Percentiles rank a stretch among this genome's conserved stretches.
These are phyloP conservation scores for Saturnispora saitoi DNA, from an alignment of 805 yeast genomes.

Conservation along the genomic window DNA sequence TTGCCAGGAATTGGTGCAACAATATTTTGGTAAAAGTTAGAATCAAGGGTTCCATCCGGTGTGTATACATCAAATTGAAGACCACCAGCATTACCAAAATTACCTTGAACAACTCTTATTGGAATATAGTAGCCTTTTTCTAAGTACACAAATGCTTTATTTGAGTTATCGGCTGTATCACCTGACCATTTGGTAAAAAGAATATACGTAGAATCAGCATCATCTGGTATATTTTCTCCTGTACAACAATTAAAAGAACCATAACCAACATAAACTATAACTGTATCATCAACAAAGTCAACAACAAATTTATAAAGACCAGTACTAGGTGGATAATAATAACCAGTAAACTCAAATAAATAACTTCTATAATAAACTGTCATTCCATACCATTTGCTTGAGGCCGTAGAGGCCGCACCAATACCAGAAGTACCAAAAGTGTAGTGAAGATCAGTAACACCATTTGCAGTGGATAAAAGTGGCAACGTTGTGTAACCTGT, in stretches of 20 bases:
- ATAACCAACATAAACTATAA: conserved; percentile 26
- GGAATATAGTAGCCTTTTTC: conserved; percentile 14
- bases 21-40: background rate
- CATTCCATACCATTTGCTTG: conserved; percentile 1
- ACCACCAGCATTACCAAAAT: background rate
- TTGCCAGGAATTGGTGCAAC: background rate
- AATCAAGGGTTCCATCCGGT: background rate
- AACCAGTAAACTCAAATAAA: conserved; percentile 9
- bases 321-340: conserved; percentile 17
- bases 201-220: conserved; percentile 1
- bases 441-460: conserved; percentile 1
- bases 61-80: background rate
- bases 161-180: background rate
- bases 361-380: background rate
- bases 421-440: background rate
- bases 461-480: background rate
- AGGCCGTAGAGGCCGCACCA: background rate
- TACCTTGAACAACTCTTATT: conserved; percentile 12
- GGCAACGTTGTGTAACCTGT: background rate
- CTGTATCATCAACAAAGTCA: conserved; percentile 25
- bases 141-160: conserved; percentile 7
- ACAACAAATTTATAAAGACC: conserved; percentile 25
- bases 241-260: conserved; percentile 30
- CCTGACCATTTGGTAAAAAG: background rate
- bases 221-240: conserved; percentile 3